These are phyloP conservation scores for Taphrina betulina DNA, from an alignment of 1,139 yeast species.

Conservation along the genomic window DNA sequence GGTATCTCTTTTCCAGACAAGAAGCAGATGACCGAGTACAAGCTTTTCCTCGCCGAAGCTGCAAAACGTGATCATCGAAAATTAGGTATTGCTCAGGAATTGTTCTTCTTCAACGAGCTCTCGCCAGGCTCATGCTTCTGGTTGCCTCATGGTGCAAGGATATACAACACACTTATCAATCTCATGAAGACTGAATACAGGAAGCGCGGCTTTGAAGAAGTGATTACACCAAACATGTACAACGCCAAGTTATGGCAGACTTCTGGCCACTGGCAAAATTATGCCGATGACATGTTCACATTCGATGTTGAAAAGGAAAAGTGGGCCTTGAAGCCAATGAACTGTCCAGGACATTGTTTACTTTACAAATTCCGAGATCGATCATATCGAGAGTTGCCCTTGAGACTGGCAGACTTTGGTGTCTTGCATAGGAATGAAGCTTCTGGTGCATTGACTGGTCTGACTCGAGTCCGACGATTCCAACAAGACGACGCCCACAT, in stretches of 20 bases:
- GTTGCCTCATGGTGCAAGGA: slow-evolving; percentile 84
- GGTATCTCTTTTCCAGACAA: slow-evolving; percentile 99
- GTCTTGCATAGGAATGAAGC: slow-evolving; percentile 94
- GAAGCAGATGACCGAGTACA: slow-evolving; percentile 91
- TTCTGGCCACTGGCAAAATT: slow-evolving; percentile 96
- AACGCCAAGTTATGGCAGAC: slow-evolving; percentile 82
- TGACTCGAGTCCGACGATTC: slow-evolving; percentile 92
- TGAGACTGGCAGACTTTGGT: slow-evolving; percentile 86
- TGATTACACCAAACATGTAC: slow-evolving; percentile 87
- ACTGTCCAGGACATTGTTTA: slow-evolving; percentile 96
- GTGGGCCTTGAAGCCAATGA: slow-evolving; percentile 90
- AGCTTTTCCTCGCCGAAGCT: slow-evolving; percentile 94
- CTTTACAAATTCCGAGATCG: slow-evolving; percentile 79
- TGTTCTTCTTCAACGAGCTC: slow-evolving; percentile 91
- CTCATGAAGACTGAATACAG: slow-evolving; percentile 85
- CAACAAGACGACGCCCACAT: slow-evolving; percentile 99
- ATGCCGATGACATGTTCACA: slow-evolving; percentile 85
- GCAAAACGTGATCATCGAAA: slow-evolving; percentile 96
- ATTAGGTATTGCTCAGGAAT: slow-evolving; percentile 93
- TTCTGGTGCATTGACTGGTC: slow-evolving; percentile 89
- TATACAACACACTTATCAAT: slow-evolving; percentile 71
- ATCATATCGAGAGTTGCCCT: slow-evolving; percentile 85
- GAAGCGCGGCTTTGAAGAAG: slow-evolving; percentile 85
- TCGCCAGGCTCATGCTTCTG: slow-evolving; percentile 90
- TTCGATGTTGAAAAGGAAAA: slow-evolving; percentile 44